phyloP scores from a whole-genome alignment of 352 stramenopile genomes.

The Phytopythium boreale region DNA sequence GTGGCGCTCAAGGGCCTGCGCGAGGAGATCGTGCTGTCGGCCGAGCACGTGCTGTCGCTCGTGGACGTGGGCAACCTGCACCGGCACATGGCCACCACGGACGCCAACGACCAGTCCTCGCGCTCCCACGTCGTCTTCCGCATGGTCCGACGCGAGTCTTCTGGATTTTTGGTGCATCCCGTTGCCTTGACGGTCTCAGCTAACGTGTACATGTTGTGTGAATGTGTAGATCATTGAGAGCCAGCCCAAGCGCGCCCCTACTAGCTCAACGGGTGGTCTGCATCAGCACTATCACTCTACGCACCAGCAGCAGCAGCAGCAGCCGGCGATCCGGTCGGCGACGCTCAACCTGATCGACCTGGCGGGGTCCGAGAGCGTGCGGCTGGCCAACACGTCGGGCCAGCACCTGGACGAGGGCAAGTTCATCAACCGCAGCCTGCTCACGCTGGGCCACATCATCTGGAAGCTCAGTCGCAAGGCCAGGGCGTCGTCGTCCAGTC shows the following conservation, averaged over 20 bases:
- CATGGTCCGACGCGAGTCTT: slow-evolving; percentile 33
- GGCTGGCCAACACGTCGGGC: slow-evolving; percentile 72
- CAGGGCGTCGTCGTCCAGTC: not conserved
- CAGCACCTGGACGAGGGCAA: slow-evolving; percentile 81
- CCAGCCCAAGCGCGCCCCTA: slow-evolving; percentile 44
- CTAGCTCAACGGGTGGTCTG: slow-evolving; percentile 6
- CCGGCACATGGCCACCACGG: slow-evolving; percentile 70
- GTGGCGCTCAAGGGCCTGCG: slow-evolving; percentile 85
- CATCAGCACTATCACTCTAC: not conserved
- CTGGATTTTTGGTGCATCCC: slow-evolving; percentile 15
- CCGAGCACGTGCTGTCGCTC: slow-evolving; percentile 83
- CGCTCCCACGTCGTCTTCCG: slow-evolving; percentile 76
- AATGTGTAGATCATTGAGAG: slow-evolving; percentile 62
- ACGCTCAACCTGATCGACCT: slow-evolving; percentile 92
- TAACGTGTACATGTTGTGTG: not conserved
- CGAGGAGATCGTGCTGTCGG: slow-evolving; percentile 75
- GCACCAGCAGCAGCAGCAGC: slow-evolving; percentile 3
- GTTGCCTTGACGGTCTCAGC: not conserved
- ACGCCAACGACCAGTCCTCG: slow-evolving; percentile 78
- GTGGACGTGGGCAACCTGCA: slow-evolving; percentile 79
- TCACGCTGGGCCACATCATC: slow-evolving; percentile 94
- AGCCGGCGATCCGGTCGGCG: slow-evolving; percentile 50
- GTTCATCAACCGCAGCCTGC: slow-evolving; percentile 90
- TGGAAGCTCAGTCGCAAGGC: slow-evolving; percentile 85
- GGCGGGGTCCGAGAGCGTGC: slow-evolving; percentile 85